Percentiles rank a stretch among this genome's conserved stretches.
phyloP scores from a whole-genome alignment of 1,284 basidiomycete species.

The Ganoderma meredithae region DNA sequence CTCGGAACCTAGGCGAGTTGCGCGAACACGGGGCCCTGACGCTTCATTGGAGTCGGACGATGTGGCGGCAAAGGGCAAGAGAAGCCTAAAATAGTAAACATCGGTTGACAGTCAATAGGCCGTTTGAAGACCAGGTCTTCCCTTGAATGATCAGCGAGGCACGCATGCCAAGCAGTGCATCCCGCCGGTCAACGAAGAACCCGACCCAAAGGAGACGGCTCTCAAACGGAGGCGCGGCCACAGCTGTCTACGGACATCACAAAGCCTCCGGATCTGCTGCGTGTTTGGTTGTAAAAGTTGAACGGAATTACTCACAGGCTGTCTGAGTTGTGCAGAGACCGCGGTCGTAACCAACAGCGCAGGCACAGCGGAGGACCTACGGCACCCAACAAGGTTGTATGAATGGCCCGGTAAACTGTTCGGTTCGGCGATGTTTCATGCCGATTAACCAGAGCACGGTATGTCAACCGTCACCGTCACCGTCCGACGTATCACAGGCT shows the following conservation, averaged over 20 bases:
- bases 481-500: background rate
- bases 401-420: background rate
- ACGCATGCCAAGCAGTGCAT: background rate
- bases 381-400: background rate
- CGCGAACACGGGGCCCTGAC: background rate
- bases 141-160: conserved; percentile 1
- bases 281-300: background rate
- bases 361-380: background rate
- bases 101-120: background rate
- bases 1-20: background rate
- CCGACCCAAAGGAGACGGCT: background rate
- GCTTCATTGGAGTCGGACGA: background rate
- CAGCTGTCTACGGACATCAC: background rate
- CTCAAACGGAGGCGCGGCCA: background rate
- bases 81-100: background rate
- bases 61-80: background rate
- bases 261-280: background rate
- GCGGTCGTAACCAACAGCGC: background rate
- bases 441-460: background rate
- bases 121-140: background rate
- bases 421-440: background rate
- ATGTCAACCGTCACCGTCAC: background rate
- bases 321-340: background rate
- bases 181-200: background rate
- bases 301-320: background rate